A percentile compares a stretch with the other conserved stretches of the same genome.
phyloP scores from a whole-genome alignment of 441 rosid species.

The Erodium chrysanthum region DNA sequence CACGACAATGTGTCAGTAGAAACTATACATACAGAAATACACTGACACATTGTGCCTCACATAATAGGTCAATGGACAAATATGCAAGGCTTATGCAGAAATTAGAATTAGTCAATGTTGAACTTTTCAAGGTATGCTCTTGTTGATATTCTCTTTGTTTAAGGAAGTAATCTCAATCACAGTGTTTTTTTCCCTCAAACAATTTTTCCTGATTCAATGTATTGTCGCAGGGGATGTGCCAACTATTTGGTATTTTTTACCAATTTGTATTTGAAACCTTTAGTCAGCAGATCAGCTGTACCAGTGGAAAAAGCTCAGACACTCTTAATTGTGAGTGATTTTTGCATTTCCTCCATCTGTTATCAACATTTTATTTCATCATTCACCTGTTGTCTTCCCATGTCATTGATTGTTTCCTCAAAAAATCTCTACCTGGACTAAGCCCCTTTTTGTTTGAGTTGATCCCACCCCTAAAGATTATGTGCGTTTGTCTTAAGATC shows the following conservation, averaged over 20 bases:
- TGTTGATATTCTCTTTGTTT: conserved; percentile 15
- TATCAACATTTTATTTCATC: conserved; percentile 11
- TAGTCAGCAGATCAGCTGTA: conserved; percentile 46
- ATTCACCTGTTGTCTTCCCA: conserved; percentile 7
- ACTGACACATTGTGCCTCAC: conserved; percentile 21
- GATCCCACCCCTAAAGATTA: conserved; percentile 4
- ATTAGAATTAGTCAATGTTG: conserved; percentile 83
- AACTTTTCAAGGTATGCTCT: conserved; percentile 68
- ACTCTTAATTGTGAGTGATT: conserved; percentile 58
- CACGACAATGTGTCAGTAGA: not conserved
- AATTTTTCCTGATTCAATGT: conserved; percentile 48
- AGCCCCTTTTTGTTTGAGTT: conserved; percentile 10
- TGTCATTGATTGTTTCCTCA: conserved; percentile 8
- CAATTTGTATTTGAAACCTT: conserved; percentile 68
- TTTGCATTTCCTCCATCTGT: conserved; percentile 9
- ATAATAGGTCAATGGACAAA: conserved; percentile 89
- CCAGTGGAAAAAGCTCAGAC: conserved; percentile 53
- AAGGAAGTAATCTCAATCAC: conserved; percentile 13
- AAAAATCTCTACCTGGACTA: conserved; percentile 5
- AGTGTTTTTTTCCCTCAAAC: conserved; percentile 29
- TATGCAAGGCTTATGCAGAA: conserved; percentile 97
- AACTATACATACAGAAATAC: not conserved
- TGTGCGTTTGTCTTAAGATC: conserved; percentile 42
- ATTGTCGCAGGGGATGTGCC: conserved; percentile 90
- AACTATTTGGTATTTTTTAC: conserved; percentile 77